phyloP scores from a whole-genome alignment of 768 basidiomycete species.

The Cyclocybe aegerita region DNA sequence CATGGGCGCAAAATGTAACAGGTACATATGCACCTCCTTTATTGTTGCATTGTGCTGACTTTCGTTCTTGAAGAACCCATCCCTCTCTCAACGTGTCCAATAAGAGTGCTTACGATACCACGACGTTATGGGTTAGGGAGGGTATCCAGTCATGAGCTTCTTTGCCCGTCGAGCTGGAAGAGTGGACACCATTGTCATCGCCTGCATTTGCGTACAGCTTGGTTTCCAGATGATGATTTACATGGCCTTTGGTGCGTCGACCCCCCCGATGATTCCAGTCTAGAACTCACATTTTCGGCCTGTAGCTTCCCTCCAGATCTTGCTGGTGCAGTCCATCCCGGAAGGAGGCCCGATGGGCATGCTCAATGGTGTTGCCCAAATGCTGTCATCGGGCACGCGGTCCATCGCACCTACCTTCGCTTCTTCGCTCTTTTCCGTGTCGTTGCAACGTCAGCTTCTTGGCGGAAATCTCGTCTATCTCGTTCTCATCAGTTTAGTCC shows the following conservation, averaged over 20 bases:
- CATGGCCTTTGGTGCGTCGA: conserved; percentile 36
- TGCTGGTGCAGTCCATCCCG: conserved; percentile 42
- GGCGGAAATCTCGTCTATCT: conserved; percentile 47
- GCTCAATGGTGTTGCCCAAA: conserved; percentile 56
- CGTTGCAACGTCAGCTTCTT: conserved; percentile 39
- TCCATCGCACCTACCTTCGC: conserved; percentile 53
- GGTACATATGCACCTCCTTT: too few relatives aligned
- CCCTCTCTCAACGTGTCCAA: too few relatives aligned
- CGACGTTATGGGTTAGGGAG: too few relatives aligned
- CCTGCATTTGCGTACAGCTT: conserved; percentile 33
- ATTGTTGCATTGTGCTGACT: too few relatives aligned
- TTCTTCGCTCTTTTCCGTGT: conserved; percentile 57
- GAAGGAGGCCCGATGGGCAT: conserved; percentile 44
- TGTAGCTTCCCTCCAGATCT: conserved; percentile 47
- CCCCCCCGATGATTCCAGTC: neutral
- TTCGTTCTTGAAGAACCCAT: too few relatives aligned
- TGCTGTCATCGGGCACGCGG: conserved; percentile 45
- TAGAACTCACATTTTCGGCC: conserved; percentile 1
- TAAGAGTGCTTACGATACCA: too few relatives aligned
- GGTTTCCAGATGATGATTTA: conserved; percentile 22
- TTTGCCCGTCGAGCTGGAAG: conserved; percentile 32
- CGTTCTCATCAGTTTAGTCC: conserved; percentile 27
- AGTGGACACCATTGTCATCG: conserved; percentile 29
- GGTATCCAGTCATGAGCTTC: conserved; percentile 35
- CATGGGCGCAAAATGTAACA: too few relatives aligned